Percentiles rank a stretch among this genome's conserved stretches.
Evolutionary conservation across 352 stramenopile genomes (phyloP).

Genomic region (Synura sp.): DNA sequence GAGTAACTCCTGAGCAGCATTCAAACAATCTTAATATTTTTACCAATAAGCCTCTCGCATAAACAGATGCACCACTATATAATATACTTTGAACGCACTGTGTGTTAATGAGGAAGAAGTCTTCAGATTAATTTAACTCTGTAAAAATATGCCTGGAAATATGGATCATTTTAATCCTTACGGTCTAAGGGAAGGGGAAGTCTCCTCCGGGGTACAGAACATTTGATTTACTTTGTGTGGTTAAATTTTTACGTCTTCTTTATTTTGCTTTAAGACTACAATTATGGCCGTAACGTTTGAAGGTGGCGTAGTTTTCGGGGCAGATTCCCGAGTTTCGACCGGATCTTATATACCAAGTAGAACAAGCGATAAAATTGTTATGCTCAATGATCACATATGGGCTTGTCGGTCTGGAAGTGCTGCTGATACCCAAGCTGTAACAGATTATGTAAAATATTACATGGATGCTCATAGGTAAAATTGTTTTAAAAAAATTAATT

Average conservation of each 20-base stretch:
- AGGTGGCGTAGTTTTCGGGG: constrained; percentile 92
- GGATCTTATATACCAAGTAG: constrained; percentile 93
- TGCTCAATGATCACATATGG: constrained; percentile 93
- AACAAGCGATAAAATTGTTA: constrained; percentile 95
- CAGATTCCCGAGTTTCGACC: constrained; percentile 85
- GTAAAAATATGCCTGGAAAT: too few species aligned
- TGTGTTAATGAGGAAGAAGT: too few species aligned
- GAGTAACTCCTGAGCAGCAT: too few species aligned
- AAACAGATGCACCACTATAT: too few species aligned
- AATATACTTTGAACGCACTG: too few species aligned
- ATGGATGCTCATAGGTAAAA: constrained; percentile 62
- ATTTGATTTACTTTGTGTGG: background rate
- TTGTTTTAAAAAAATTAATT: background rate
- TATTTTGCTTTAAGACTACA: constrained; percentile 73
- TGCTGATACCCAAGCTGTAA: constrained; percentile 89
- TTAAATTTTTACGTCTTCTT: background rate
- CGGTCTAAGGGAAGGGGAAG: background rate
- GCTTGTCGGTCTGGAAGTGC: constrained; percentile 93
- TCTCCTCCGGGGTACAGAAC: constrained; percentile 1
- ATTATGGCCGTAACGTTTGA: constrained; percentile 96
- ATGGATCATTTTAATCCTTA: too few species aligned
- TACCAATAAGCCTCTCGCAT: too few species aligned
- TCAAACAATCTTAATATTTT: too few species aligned
- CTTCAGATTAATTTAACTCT: too few species aligned
- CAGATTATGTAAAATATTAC: constrained; percentile 74